Evolutionary conservation across 148 eudicot species (phyloP).

Genomic region (Rhododendron mucronatum): DNA sequence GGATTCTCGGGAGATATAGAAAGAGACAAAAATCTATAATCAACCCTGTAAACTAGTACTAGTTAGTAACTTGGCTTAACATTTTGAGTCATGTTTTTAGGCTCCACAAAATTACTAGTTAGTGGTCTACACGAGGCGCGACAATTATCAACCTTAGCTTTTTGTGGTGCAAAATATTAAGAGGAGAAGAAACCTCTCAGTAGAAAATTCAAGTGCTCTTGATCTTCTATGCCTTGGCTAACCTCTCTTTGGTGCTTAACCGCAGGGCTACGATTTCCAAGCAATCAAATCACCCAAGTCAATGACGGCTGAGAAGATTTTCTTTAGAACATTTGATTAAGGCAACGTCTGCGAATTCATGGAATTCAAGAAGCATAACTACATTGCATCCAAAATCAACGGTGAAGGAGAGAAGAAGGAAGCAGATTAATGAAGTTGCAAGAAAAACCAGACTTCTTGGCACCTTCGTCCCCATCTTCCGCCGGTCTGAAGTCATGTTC

Average conservation of each 20-base stretch:
- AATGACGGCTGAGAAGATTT: too few species aligned
- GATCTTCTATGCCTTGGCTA: background rate
- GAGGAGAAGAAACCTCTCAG: constrained; percentile 23
- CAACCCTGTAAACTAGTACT: too few species aligned
- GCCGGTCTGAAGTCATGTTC: background rate
- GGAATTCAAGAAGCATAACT: too few species aligned
- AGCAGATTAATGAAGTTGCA: background rate
- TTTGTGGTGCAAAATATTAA: background rate
- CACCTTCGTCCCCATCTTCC: background rate
- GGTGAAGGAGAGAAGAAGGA: constrained; percentile 5
- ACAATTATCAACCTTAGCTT: too few species aligned
- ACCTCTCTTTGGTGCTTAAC: background rate
- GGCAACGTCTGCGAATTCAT: too few species aligned
- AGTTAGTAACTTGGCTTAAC: too few species aligned
- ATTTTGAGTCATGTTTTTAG: too few species aligned
- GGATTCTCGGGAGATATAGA: too few species aligned
- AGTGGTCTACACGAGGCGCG: too few species aligned
- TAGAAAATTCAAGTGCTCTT: constrained; percentile 13
- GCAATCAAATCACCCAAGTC: background rate
- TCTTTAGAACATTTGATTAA: background rate
- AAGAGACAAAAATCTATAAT: too few species aligned
- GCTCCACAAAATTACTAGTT: too few species aligned
- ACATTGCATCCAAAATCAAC: background rate
- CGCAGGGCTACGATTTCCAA: constrained; percentile 15
- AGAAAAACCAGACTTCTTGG: background rate